phyloP scores from a whole-genome alignment of 345 rosid species.

The Ricinus communis region DNA sequence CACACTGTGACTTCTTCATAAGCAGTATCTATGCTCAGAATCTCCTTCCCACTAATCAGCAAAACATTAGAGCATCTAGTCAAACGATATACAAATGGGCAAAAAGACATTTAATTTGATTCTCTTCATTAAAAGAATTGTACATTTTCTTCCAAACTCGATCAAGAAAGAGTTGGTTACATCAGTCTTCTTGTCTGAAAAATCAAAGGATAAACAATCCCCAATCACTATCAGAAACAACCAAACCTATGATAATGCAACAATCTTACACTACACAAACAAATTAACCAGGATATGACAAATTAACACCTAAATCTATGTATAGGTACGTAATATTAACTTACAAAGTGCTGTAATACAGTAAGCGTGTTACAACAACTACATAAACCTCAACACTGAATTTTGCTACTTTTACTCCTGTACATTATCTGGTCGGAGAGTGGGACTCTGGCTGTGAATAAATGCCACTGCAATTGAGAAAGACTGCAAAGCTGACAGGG shows the following conservation, averaged over 20 bases:
- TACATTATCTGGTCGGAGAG: slow-evolving; percentile 49
- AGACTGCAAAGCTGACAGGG: slow-evolving; percentile 75
- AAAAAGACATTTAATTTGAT: not conserved
- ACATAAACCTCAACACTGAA: slow-evolving; percentile 24
- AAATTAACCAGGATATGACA: slow-evolving; percentile 12
- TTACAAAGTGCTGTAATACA: slow-evolving; percentile 23
- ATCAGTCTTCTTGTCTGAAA: slow-evolving; percentile 18
- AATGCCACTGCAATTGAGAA: slow-evolving; percentile 79
- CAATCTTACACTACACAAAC: slow-evolving; percentile 25
- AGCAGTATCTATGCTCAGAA: not conserved
- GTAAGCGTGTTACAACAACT: slow-evolving; percentile 32
- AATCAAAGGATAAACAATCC: slow-evolving; percentile 20
- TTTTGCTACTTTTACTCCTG: slow-evolving; percentile 35
- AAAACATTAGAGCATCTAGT: not conserved
- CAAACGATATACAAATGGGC: not conserved
- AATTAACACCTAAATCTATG: slow-evolving; percentile 21
- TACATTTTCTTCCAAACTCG: slow-evolving; percentile 22
- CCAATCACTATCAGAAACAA: slow-evolving; percentile 19
- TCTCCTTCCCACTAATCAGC: not conserved
- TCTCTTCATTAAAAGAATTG: slow-evolving; percentile 12
- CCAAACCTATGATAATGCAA: slow-evolving; percentile 14
- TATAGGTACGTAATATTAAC: slow-evolving; percentile 32
- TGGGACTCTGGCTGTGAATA: slow-evolving; percentile 64
- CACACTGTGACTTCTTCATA: not conserved
- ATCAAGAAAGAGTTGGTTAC: slow-evolving; percentile 28